Base-by-base conservation (phyloP, 495 filamentous ascomycete genomes). In the Lophiostoma macrostomum region DNA sequence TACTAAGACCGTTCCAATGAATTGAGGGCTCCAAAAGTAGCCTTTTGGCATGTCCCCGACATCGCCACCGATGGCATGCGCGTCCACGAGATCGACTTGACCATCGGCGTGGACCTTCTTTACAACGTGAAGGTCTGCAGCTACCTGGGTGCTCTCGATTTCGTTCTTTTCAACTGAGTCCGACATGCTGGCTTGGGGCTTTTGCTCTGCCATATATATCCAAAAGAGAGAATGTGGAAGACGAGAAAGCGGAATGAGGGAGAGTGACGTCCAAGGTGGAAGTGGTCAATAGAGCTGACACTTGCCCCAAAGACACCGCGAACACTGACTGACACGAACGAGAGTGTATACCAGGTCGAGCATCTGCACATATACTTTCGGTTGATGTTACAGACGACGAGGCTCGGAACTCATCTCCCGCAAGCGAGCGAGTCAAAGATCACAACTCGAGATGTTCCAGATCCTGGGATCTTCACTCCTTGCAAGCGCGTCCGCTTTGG, bases 1-100 rank as follows among this genome's bases (percentile, higher is more conserved):
- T 61, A 51, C 60, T 2, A 48, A 27, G 6, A 60, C 57, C 11
- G 64, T 67, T 12, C 64, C 65, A 23, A 68, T 61, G 54, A 68
- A 68, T 14, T 48, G 32, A 3, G 41, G n/a, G 13, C 39, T 63
- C 34, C 28, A 39, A 35, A 47, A 66, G 49, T 68, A 68, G 29
- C 64, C 60, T 34, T 50, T 45, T 8, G 65, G 63, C 44, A 67
- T 61, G 4, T 67, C 49, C 13, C 61, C 44, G 1, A 50, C 11
- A 5, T 49, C 31, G 12, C 64, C 64, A 12, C 64, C 64, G 19
- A 67, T 58, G 29, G 62, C 61, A 42, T 58, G 53, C 16, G 59
- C 31, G 30, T 63, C 59, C 6, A 63, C 54, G 7, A 63, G 38
- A 50, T 63, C 49, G 10, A 58, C 44, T 18, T 19, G 12, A 7